Base-by-base conservation (phyloP, 1,284 basidiomycete species). In the Sanguinoderma infundibulare region DNA sequence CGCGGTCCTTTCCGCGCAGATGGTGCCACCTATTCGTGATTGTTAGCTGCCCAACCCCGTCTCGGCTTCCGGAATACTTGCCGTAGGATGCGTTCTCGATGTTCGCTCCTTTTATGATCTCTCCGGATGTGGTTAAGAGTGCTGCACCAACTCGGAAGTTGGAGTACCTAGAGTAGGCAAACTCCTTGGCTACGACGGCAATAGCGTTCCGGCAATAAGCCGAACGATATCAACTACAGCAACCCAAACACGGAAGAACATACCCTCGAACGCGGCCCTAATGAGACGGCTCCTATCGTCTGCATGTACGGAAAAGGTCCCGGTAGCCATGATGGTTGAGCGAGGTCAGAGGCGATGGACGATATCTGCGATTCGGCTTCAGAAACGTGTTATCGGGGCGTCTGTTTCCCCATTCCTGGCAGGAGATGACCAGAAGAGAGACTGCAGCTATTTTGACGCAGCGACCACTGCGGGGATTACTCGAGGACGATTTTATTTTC, bases 51-150 rank as follows among this genome's bases (percentile, higher is more conserved):
- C 2, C 26, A 6, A 26, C 15, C 4, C 28, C 1, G 12, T 3
- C 1, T 14, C 17, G n/a, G 38, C 17, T 42, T 5, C 30, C 15
- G 30, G 24, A 9, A 47, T 9, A 68, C 74, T 55, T 24, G 91
- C 95, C 92, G 72, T 95, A 96, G 0, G 92, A 93, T 0, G 94
- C 94, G 70, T 97, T 97, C 77, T 98, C 95, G 61, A 97, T 83
- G 71, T 96, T 97, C 39, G 90, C 87, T 5, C 95, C 95, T 57
- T 86, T 90, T 63, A 95, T 83, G 40, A 96, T 85, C 14, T 80
- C 76, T 1, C 92, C 94, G 61, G 90, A 84, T 0, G 82, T 73
- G 1, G 87, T 81, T 20, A 96, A 77, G 12, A 97, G 77, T 0
- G 94, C 91, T 0, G 95, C 94, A 0, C 96, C 95, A 10, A 98